phyloP scores from a whole-genome alignment of 1,284 basidiomycete genomes.

The Rhodofomes roseus region DNA sequence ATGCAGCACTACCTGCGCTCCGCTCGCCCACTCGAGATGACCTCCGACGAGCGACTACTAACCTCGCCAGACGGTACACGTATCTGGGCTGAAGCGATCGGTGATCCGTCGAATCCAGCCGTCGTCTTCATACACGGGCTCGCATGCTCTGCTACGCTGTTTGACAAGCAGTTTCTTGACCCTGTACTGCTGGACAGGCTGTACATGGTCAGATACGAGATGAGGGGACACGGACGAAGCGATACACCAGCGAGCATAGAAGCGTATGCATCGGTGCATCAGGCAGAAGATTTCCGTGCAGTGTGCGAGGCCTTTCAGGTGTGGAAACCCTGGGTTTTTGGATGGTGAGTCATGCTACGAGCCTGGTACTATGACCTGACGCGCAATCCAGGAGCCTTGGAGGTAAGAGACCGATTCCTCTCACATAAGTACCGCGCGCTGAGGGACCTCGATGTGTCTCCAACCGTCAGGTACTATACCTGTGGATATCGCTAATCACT shows the following conservation, averaged over 20 bases:
- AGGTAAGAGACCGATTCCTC: slow-evolving; percentile 20
- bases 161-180: slow-evolving; percentile 36
- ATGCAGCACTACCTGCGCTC: no score
- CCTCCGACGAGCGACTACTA: slow-evolving; percentile 13
- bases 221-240: slow-evolving; percentile 30
- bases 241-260: slow-evolving; percentile 21
- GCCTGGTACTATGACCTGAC: background rate
- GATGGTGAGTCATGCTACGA: slow-evolving; percentile 28
- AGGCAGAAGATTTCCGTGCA: slow-evolving; percentile 34
- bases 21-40: no score
- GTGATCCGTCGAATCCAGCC: slow-evolving; percentile 33
- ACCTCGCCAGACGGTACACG: slow-evolving; percentile 24
- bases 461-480: slow-evolving; percentile 25
- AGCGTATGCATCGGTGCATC: slow-evolving; percentile 25
- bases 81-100: slow-evolving; percentile 35
- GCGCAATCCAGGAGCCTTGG: slow-evolving; percentile 32
- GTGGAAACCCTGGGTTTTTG: slow-evolving; percentile 32
- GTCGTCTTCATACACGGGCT: slow-evolving; percentile 41
- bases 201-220: slow-evolving; percentile 35
- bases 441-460: background rate
- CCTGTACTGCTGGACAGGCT: slow-evolving; percentile 25
- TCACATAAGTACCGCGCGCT: no score
- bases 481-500: slow-evolving; percentile 34
- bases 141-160: slow-evolving; percentile 34
- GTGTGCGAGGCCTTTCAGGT: slow-evolving; percentile 31